Evolutionary conservation across 116 monocot genomes (phyloP).

Genomic region (Cymodocea nodosa): DNA sequence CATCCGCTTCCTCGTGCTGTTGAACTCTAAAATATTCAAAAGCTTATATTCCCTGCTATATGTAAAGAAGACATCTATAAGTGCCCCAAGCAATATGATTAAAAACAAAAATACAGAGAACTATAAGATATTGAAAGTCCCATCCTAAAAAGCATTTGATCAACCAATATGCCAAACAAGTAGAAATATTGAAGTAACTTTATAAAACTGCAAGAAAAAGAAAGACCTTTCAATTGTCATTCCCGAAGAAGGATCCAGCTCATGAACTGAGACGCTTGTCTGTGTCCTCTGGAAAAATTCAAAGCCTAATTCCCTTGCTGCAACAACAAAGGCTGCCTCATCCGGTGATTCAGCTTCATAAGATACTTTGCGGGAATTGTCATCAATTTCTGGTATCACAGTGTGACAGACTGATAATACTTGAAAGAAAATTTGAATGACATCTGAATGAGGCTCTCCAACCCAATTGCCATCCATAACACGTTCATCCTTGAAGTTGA

Average conservation of each 20-base stretch:
- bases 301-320: constrained; percentile 70
- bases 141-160: too few species aligned
- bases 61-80: constrained; percentile 1
- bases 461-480: constrained; percentile 63
- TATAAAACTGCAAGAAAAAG: background rate
- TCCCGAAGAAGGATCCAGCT: constrained; percentile 33
- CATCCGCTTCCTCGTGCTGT: constrained; percentile 77
- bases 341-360: constrained; percentile 95
- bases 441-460: constrained; percentile 28
- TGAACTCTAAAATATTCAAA: constrained; percentile 80
- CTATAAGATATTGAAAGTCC: too few species aligned
- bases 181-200: background rate
- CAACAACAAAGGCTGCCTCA: constrained; percentile 82
- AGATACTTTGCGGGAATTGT: constrained; percentile 29
- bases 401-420: constrained; percentile 77
- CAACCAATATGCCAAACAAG: background rate
- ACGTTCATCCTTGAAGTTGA: constrained; percentile 64
- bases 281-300: constrained; percentile 71
- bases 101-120: too few species aligned
- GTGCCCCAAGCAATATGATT: too few species aligned
- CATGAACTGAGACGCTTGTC: constrained; percentile 40
- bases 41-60: constrained; percentile 51
- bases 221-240: constrained; percentile 34
- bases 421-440: constrained; percentile 42
- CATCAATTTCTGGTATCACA: constrained; percentile 63